Percentiles rank a stretch among this genome's conserved stretches.
Evolutionary conservation across 345 rosid genomes (phyloP).

Genomic region (Dipteronia dyeriana): DNA sequence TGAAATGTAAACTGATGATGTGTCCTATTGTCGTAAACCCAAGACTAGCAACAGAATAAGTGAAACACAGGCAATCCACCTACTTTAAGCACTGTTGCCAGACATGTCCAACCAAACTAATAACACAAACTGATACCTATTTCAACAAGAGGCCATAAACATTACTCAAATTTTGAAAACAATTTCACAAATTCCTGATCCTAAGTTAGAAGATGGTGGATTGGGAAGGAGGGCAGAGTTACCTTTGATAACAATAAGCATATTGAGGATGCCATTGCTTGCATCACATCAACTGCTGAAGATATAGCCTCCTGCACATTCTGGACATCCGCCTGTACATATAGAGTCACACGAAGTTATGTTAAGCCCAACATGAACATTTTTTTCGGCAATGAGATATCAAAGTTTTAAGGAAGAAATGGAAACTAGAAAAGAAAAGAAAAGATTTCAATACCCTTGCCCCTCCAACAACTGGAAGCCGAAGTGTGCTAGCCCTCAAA

Average conservation of each 20-base stretch:
- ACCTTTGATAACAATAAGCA: constrained; percentile 72
- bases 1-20: background rate
- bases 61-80: background rate
- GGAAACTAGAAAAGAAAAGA: background rate
- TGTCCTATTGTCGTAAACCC: background rate
- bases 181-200: background rate
- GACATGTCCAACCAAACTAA: background rate
- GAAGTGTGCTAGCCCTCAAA: constrained; percentile 78
- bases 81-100: background rate
- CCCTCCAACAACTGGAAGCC: constrained; percentile 78
- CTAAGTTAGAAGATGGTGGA: background rate
- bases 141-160: background rate
- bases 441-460: constrained; percentile 53
- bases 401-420: background rate
- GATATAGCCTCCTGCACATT: constrained; percentile 73
- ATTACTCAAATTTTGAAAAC: background rate
- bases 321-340: constrained; percentile 70
- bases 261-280: constrained; percentile 81
- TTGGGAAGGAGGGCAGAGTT: background rate
- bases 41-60: background rate
- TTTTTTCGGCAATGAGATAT: constrained; percentile 5
- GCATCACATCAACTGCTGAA: constrained; percentile 91
- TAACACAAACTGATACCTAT: background rate
- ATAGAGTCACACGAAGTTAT: constrained; percentile 4
- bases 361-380: constrained; percentile 11